Evolutionary conservation across 768 basidiomycete species (phyloP).

Genomic region (Russula virescens): DNA sequence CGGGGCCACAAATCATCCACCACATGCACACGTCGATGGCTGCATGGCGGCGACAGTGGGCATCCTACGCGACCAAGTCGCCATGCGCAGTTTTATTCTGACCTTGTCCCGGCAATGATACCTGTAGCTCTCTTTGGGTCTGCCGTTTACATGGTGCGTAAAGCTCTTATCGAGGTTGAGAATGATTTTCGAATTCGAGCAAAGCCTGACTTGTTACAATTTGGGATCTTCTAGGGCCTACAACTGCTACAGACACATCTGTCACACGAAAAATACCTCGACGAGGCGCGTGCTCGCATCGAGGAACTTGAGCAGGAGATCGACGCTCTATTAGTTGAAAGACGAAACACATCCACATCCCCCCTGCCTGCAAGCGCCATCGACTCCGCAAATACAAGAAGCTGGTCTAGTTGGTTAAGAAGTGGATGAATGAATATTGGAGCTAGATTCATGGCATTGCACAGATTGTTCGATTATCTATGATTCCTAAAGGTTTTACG

Average conservation of each 20-base stretch:
- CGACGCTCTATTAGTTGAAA: slow-evolving; percentile 28
- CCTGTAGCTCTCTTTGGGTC: slow-evolving; percentile 75
- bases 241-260: slow-evolving; percentile 57
- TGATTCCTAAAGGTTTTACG: background rate
- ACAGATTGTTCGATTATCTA: slow-evolving; percentile 1
- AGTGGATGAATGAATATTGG: background rate
- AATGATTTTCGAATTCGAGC: background rate
- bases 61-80: slow-evolving; percentile 33
- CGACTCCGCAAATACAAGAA: background rate
- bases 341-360: background rate
- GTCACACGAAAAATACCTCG: slow-evolving; percentile 66
- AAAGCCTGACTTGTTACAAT: background rate
- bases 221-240: slow-evolving; percentile 43
- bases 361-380: background rate
- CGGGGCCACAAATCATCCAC: background rate
- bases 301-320: slow-evolving; percentile 56
- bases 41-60: slow-evolving; percentile 21
- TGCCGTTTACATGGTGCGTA: slow-evolving; percentile 65
- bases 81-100: slow-evolving; percentile 64
- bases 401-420: slow-evolving; percentile 10
- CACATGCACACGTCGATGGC: slow-evolving; percentile 7
- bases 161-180: background rate
- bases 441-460: background rate
- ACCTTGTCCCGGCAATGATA: slow-evolving; percentile 69
- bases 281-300: slow-evolving; percentile 52